Base-by-base conservation (phyloP, 768 basidiomycete genomes). In the Collybiopsis luxurians region DNA sequence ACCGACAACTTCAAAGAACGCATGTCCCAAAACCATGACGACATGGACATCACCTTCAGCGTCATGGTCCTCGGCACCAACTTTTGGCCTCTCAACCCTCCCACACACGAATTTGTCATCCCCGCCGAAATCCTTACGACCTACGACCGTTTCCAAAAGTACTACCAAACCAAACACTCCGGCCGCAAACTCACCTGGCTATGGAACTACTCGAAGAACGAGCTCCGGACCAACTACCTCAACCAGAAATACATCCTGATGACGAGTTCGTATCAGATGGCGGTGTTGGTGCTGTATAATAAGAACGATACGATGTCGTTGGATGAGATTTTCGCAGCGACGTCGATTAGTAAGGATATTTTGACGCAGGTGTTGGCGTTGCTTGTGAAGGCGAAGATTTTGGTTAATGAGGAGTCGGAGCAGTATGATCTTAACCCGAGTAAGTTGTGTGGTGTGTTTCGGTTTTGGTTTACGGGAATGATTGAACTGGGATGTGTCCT, bases 171-270 rank as follows among this genome's bases (percentile, higher is more conserved):
- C 67, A 94, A 95, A 70, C 93, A 96, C 70, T 90, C 89, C 2
- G 96, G 95, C 15, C 88, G 96, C 58, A 96, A 96, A 67, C 81
- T 99, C 40, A 95, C 92, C 0, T 99, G 96, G 96, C 75, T 98
- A 11, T 99, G 97, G 97, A 96, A 98, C 66, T 92, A 95, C 69
- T 94, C 89, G 52, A 96, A 96, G 77, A 95, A 95, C 74, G 97
- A 99, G 69, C 82, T 99, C 4, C 84, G 89, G 55, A 95, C 95
- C 61, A 95, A 90, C 67, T 94, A 97, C 72, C 79, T 92, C 53
- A 88, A 87, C 66, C 93, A 95, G 73, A 98, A 95, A 72, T 98
- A 98, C 75, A 94, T 96, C 64, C 76, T 98, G 69, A 92, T 95
- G 87, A 93, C 92, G 39, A 95, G 91, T 63, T 83, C 94, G 11